phyloP scores from a whole-genome alignment of 192 early-diverging fungal species.

The Glomus cerebriforme region DNA sequence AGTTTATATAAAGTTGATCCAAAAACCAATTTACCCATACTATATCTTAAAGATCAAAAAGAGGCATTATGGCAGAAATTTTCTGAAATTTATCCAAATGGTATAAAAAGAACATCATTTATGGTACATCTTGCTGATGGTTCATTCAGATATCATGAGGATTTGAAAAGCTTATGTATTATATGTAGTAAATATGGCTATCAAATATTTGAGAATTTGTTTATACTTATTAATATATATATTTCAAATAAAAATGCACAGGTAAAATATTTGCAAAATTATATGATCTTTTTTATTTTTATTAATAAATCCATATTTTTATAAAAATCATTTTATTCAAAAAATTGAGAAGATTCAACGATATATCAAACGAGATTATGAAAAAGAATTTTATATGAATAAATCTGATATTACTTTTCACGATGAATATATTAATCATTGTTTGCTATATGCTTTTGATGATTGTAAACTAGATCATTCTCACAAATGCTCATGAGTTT shows the following conservation, averaged over 20 bases:
- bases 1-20: neutral
- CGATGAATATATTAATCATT: neutral
- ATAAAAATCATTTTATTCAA: neutral
- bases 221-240: neutral
- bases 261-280: neutral
- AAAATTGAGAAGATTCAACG: neutral
- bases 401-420: neutral
- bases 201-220: slow-evolving; percentile 12
- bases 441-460: neutral
- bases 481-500: neutral
- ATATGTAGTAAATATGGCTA: slow-evolving; percentile 11
- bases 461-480: neutral
- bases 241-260: neutral
- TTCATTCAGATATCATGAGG: neutral
- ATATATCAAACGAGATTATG: neutral
- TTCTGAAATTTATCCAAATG: neutral
- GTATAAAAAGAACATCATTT: neutral
- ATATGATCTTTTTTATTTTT: too few relatives aligned
- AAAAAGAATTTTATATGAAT: neutral
- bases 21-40: neutral
- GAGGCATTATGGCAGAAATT: neutral
- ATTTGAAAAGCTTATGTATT: neutral
- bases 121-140: neutral
- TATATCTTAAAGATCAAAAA: slow-evolving; percentile 22
- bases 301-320: too few relatives aligned